Evolutionary conservation across 345 rosid species (phyloP).

Genomic region (Brassica carinata): DNA sequence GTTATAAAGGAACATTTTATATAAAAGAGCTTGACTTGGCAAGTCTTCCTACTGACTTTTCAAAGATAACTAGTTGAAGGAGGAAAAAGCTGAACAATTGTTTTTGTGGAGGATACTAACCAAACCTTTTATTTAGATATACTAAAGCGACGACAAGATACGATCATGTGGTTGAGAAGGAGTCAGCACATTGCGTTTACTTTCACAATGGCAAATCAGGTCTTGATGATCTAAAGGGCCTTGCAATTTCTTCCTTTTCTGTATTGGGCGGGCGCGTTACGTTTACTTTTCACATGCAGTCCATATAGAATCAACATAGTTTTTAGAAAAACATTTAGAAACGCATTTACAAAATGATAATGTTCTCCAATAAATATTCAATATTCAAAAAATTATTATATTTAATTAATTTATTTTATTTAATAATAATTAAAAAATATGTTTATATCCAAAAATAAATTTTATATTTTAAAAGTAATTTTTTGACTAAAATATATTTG

Average conservation of each 20-base stretch:
- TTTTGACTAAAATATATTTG: too few relatives aligned
- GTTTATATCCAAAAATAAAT: too few relatives aligned
- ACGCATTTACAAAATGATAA: too few relatives aligned
- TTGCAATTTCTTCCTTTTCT: background rate
- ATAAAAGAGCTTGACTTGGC: background rate
- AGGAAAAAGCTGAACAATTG: background rate
- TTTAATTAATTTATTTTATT: too few relatives aligned
- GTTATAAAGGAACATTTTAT: background rate
- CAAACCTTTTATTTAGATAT: background rate
- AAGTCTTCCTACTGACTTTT: background rate
- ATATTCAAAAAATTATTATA: too few relatives aligned
- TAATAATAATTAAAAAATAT: too few relatives aligned
- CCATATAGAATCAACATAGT: too few relatives aligned
- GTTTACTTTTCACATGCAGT: background rate
- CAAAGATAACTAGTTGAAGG: background rate
- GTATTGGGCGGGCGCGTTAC: background rate
- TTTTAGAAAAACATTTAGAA: too few relatives aligned
- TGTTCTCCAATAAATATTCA: too few relatives aligned
- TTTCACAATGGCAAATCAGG: background rate
- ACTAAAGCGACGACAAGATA: background rate
- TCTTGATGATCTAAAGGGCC: background rate
- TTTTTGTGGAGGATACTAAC: background rate
- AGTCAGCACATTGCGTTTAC: background rate
- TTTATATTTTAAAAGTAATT: too few relatives aligned
- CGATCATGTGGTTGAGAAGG: background rate